Conservation (phyloP, 257 asterid species). For the Plantago elongata region DNA sequence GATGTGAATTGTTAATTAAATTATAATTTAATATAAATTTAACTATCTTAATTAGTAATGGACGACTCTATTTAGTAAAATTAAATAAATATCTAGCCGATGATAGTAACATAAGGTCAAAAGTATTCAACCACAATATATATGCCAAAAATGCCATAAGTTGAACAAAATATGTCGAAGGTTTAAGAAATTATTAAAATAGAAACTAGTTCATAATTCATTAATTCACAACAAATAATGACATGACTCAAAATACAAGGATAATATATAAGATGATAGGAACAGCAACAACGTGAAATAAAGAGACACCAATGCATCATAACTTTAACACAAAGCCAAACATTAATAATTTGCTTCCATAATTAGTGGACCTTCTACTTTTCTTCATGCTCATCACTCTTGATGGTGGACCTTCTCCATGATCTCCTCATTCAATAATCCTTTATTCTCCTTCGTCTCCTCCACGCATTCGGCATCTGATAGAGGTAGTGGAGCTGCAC, state of each 20-base stretch:
- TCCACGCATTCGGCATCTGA: conserved; percentile 19
- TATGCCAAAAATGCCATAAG: background rate
- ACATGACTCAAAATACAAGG: conserved; percentile 4
- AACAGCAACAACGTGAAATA: background rate
- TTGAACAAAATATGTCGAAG: background rate
- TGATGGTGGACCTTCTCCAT: conserved; percentile 48
- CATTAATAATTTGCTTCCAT: background rate
- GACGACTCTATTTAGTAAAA: too few relatives aligned
- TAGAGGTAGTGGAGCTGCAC: conserved; percentile 19
- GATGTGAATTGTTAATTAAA: too few relatives aligned
- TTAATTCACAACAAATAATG: background rate
- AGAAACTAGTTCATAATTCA: background rate
- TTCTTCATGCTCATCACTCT: conserved; percentile 42
- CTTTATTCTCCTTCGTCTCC: conserved; percentile 39
- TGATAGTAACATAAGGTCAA: too few relatives aligned
- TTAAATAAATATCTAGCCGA: too few relatives aligned
- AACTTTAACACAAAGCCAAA: background rate
- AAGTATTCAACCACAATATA: too few relatives aligned
- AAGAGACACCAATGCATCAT: conserved; percentile 14
- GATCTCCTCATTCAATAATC: conserved; percentile 43
- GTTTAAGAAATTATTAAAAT: too few relatives aligned
- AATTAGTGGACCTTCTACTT: conserved; percentile 23
- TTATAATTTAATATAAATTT: too few relatives aligned
- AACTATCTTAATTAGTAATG: too few relatives aligned
- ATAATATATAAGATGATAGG: background rate